A percentile compares a stretch with the other conserved stretches of the same genome.
Evolutionary conservation across 1,284 basidiomycete genomes (phyloP).

Genomic region (Boletus calvinii): DNA sequence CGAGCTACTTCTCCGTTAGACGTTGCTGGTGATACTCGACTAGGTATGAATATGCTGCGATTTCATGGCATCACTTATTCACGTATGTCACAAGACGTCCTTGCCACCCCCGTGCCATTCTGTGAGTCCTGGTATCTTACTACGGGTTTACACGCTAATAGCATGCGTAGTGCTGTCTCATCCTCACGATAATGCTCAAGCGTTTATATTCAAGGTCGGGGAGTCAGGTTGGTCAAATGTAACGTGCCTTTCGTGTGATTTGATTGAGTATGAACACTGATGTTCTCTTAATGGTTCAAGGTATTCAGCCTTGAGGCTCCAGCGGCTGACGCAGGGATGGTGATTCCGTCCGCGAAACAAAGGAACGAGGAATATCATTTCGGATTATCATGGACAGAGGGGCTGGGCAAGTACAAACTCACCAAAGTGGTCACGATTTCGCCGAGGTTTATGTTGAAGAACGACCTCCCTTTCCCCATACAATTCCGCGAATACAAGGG

Average conservation of each 20-base stretch:
- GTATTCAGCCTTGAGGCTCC: slow-evolving; percentile 90
- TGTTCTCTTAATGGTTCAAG: slow-evolving; percentile 36
- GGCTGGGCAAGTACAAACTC: slow-evolving; percentile 94
- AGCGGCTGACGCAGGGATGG: slow-evolving; percentile 84
- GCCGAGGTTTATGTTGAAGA: slow-evolving; percentile 91
- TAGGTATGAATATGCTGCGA: slow-evolving; percentile 41
- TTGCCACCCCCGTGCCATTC: slow-evolving; percentile 67
- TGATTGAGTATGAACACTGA: slow-evolving; percentile 1
- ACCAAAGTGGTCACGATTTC: slow-evolving; percentile 92
- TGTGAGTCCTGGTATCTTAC: slow-evolving; percentile 50
- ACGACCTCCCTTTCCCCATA: slow-evolving; percentile 69
- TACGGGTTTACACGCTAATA: slow-evolving; percentile 37
- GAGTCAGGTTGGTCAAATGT: slow-evolving; percentile 93
- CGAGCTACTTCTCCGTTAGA: slow-evolving; percentile 75
- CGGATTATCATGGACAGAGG: slow-evolving; percentile 92
- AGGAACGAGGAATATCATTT: slow-evolving; percentile 82
- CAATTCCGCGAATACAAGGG: slow-evolving; percentile 86
- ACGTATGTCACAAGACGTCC: slow-evolving; percentile 45
- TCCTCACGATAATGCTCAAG: slow-evolving; percentile 77
- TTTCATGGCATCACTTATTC: slow-evolving; percentile 3
- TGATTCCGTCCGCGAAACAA: slow-evolving; percentile 66
- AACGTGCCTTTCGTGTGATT: slow-evolving; percentile 4
- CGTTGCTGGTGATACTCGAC: slow-evolving; percentile 77
- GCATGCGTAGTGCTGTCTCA: slow-evolving; percentile 80
- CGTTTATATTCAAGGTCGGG: slow-evolving; percentile 83